Conservation (phyloP, 176 grass and related monocot species). For the Rhynchospora breviuscula region DNA sequence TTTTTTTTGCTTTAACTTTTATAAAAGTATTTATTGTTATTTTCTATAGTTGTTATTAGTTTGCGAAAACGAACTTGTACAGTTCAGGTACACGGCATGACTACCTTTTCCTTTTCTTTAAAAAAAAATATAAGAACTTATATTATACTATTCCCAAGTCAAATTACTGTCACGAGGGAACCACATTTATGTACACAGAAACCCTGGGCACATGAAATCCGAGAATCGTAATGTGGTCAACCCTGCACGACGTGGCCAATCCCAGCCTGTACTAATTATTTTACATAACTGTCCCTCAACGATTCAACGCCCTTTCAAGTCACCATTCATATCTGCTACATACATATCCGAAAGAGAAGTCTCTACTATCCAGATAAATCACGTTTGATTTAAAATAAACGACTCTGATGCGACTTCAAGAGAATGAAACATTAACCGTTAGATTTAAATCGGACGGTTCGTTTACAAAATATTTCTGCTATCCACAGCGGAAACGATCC, state of each 20-base stretch:
- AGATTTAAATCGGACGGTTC: not conserved
- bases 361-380: not conserved
- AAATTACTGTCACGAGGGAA: not conserved
- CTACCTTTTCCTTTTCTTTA: too few relatives aligned
- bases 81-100: too few relatives aligned
- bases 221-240: not conserved
- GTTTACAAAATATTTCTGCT: not conserved
- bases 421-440: not conserved
- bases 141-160: not conserved
- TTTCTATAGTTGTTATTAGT: too few relatives aligned
- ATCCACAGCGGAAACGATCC: not conserved
- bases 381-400: not conserved
- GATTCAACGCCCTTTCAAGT: not conserved
- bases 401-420: not conserved
- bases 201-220: not conserved
- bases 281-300: not conserved
- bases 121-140: too few relatives aligned
- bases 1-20: too few relatives aligned
- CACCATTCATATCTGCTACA: not conserved
- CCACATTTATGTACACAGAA: not conserved
- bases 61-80: too few relatives aligned
- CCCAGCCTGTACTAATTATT: not conserved
- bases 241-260: conserved; percentile 1
- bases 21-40: too few relatives aligned
- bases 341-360: not conserved